Evolutionary conservation across 768 basidiomycete species (phyloP).

Genomic region (Auricularia auricula-judae): DNA sequence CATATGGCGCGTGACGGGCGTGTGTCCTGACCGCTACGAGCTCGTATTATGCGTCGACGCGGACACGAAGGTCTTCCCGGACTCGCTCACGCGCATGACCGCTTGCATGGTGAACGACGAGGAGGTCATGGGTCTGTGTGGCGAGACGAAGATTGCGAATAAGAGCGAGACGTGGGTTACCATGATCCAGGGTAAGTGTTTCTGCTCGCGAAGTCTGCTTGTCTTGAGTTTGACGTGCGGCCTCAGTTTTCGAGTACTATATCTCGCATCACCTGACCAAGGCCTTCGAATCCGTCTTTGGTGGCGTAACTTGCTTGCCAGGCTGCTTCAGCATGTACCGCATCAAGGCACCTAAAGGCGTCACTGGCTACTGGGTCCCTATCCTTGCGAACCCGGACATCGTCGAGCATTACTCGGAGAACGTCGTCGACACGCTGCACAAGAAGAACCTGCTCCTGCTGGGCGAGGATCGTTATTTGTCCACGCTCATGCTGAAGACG

Average conservation of each 20-base stretch:
- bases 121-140: conserved; percentile 98
- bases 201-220: background rate
- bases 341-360: conserved; percentile 98
- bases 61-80: conserved; percentile 98
- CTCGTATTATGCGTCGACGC: conserved; percentile 93
- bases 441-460: conserved; percentile 97
- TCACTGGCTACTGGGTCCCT: conserved; percentile 94
- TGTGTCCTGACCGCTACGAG: conserved; percentile 94
- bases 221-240: background rate
- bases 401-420: conserved; percentile 97
- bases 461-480: conserved; percentile 98
- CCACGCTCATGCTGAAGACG: conserved; percentile 94
- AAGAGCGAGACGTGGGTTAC: conserved; percentile 98
- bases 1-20: conserved; percentile 89
- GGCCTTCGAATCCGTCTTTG: conserved; percentile 99
- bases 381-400: conserved; percentile 98
- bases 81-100: conserved; percentile 91
- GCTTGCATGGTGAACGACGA: conserved; percentile 94
- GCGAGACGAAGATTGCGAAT: conserved; percentile 99
- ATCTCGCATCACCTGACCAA: conserved; percentile 99
- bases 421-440: conserved; percentile 97
- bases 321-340: conserved; percentile 99
- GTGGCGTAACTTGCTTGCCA: conserved; percentile 97
- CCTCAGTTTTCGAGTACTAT: conserved; percentile 95
- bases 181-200: conserved; percentile 86